Base-by-base conservation (phyloP, 2,329 filamentous ascomycete genomes). In the Fusarium albidum region DNA sequence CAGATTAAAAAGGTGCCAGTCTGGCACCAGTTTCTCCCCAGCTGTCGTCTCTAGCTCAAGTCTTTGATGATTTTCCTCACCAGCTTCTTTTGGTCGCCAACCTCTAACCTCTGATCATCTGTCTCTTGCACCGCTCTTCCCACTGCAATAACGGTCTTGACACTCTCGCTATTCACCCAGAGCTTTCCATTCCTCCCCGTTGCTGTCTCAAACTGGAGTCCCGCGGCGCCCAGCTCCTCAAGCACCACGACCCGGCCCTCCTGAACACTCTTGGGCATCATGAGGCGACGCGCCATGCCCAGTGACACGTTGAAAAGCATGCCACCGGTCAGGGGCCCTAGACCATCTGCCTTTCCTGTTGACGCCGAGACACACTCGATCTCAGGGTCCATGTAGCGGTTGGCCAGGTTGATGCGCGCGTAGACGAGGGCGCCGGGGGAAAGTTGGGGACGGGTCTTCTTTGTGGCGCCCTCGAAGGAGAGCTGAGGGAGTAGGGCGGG, bases 171-270 rank as follows among this genome's bases (percentile, higher is more conserved):
- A 68, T 94, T 88, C 12, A 98, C 90, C 92, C 95, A 98, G 17
- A 98, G 84, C 71, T 86, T 88, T 33, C 95, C 95, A 73, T 99
- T 99, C 68, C 92, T 85, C 14, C 95, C 95, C 9, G 96, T 90
- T 1, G 94, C 94, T 54, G 96, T 90, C 79, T 99, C 95, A 71
- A 98, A 99, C 15, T 90, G 87, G 12, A 96, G 75, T 47, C 91
- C 94, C 52, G 87, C 87, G 4, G 70, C 73, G 4, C 88, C 93
- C 12, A 98, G 76, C 68, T 92, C 90, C 59, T 96, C 91, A 50
- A 98, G 74, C 21, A 97, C 82, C 4, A 86, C 83, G 8, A 96
- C 73, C 17, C 83, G 84, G 13, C 87, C 89, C 45, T 83, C 80
- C 44, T 84, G 81, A 12, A 78, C 79, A 34, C 82, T 81, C 65